phyloP scores from a whole-genome alignment of 176 grass and related monocot genomes.

The Phoenix dactylifera region DNA sequence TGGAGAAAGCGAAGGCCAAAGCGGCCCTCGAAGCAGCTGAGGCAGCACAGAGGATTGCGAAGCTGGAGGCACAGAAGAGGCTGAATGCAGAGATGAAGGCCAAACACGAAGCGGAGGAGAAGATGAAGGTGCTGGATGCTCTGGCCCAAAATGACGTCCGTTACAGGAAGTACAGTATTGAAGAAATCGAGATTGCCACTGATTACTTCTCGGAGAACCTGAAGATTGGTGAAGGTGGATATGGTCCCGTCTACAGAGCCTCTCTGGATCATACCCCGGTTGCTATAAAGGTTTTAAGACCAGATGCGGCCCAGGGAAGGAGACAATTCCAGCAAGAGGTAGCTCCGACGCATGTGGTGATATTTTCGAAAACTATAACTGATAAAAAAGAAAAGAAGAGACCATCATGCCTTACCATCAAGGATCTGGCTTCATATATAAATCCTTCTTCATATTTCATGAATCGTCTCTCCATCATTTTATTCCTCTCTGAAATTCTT shows the following conservation, averaged over 20 bases:
- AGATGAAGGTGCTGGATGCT: conserved; percentile 48
- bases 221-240: conserved; percentile 94
- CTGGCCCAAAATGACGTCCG: conserved; percentile 52
- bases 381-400: no score
- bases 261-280: conserved; percentile 81
- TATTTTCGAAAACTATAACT: neutral
- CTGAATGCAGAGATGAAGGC: conserved; percentile 76
- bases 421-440: no score
- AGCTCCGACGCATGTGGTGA: neutral
- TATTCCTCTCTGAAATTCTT: no score
- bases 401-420: no score
- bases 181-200: conserved; percentile 77
- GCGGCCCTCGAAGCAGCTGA: conserved; percentile 76
- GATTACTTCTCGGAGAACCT: conserved; percentile 61
- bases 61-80: conserved; percentile 66
- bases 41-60: conserved; percentile 60
- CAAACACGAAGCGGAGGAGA: conserved; percentile 71
- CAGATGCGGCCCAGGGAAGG: conserved; percentile 67
- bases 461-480: no score
- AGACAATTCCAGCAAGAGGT: conserved; percentile 98
- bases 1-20: conserved; percentile 72
- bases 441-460: no score
- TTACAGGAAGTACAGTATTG: conserved; percentile 78
- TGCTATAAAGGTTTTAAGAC: conserved; percentile 76
- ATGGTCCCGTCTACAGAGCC: conserved; percentile 82